Percentiles rank a stretch among this genome's conserved stretches.
Evolutionary conservation across 2,329 filamentous ascomycete genomes (phyloP).

Genomic region (Calonectria pseudoreteaudii): DNA sequence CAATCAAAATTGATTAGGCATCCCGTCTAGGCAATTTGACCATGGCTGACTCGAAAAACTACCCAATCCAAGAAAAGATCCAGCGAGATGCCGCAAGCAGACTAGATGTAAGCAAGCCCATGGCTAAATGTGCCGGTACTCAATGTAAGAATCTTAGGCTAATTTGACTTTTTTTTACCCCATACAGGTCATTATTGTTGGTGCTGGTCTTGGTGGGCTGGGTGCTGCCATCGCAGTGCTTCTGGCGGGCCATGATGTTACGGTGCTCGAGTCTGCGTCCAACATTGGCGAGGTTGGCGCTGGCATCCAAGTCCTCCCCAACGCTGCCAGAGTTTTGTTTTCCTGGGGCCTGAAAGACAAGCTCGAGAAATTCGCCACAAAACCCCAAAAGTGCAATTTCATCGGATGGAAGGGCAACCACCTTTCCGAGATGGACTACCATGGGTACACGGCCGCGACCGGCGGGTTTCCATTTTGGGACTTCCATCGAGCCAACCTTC

Average conservation of each 20-base stretch:
- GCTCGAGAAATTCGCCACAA: conserved; percentile 32
- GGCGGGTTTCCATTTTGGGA: conserved; percentile 55
- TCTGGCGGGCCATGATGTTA: conserved; percentile 41
- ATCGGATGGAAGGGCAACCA: conserved; percentile 41
- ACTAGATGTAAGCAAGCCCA: conserved; percentile 21
- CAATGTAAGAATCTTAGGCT: not conserved
- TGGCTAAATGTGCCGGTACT: not conserved
- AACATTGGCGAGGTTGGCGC: conserved; percentile 43
- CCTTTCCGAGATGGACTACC: conserved; percentile 40
- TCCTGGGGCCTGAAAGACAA: conserved; percentile 39
- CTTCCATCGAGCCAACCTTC: conserved; percentile 63
- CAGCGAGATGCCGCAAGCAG: conserved; percentile 27
- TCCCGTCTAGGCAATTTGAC: not conserved
- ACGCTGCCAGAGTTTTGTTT: conserved; percentile 36
- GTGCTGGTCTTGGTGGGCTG: conserved; percentile 42
- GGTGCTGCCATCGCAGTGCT: conserved; percentile 39
- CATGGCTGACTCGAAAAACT: conserved; percentile 15
- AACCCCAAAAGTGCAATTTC: conserved; percentile 41
- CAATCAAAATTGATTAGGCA: not conserved
- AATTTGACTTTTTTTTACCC: not conserved
- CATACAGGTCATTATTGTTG: conserved; percentile 35
- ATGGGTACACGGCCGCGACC: conserved; percentile 33
- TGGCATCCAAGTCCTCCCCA: conserved; percentile 43
- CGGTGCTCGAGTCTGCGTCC: conserved; percentile 38
- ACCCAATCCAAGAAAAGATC: conserved; percentile 23